Base-by-base conservation (phyloP, 805 yeast species). In the Schwanniomyces polymorphus region DNA sequence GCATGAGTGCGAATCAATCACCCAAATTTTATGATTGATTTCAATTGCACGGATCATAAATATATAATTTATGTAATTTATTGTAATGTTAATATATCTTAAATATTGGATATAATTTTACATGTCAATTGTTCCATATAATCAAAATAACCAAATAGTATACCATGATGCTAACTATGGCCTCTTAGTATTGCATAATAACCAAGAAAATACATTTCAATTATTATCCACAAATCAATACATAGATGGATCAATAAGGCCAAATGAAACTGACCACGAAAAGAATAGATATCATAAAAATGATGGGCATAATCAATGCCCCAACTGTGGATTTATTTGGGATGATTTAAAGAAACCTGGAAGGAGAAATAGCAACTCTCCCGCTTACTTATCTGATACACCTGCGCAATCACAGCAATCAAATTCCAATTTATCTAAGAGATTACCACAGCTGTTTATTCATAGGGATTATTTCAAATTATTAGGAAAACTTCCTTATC, bases 81-180 rank as follows among this genome's bases (percentile, higher is more conserved):
- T 27, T 27, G 29, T 42, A 42, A 38, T 42, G 14, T 42, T 23
- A 29, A 18, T 31, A 37, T 37, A 21, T 34, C 38, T 34, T 17
- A 14, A 12, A 34, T 12, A 37, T n/a, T n/a, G 27, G n/a, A 10
- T 6, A 37, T 37, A 18, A 10, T 18, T 37, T 12, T 23, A 37
- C 21, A 70, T 70, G 75, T 70, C 75, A 10, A 59, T 70, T 25
- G 70, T 70, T 28, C 74, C 75, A 2, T 70, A 70, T 54, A 61
- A 68, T 46, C 42, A 59, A 16, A 57, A 56, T 34, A 62, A 59
- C 44, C 59, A 61, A 41, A 53, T 70, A 34, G 64, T 70, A 4
- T 68, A 64, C 49, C 72, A 70, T 42, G 72, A 70, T 44, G 70
- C 72, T 16, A 50, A 53, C 29, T 61, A 64, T 38, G 68, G 70